Percentiles rank a stretch among this genome's conserved stretches.
Evolutionary conservation across 805 yeast genomes (phyloP).

Genomic region (Kodamaea sagamina): DNA sequence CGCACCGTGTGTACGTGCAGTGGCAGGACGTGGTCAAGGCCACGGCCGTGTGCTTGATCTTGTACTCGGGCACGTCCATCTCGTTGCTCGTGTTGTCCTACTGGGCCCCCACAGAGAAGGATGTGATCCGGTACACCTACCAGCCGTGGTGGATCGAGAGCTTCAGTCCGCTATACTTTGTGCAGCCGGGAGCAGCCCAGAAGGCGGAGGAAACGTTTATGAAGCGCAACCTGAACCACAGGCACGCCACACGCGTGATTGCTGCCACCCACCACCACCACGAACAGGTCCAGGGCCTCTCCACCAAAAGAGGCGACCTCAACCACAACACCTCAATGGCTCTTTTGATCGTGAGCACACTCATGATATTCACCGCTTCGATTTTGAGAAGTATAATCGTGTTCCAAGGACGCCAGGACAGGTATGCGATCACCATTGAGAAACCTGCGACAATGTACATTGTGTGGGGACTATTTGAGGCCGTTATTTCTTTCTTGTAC

Average conservation of each 20-base stretch:
- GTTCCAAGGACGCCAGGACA: constrained; percentile 12
- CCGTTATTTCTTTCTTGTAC: constrained; percentile 18
- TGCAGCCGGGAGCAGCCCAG: constrained; percentile 21
- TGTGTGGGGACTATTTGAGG: constrained; percentile 24
- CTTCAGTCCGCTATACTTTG: constrained; percentile 23
- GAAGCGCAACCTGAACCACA: constrained; percentile 22
- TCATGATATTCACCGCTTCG: constrained; percentile 17
- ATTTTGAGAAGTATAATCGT: constrained; percentile 13
- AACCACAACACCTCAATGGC: constrained; percentile 17
- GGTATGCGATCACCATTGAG: constrained; percentile 10
- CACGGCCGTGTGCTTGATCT: constrained; percentile 16
- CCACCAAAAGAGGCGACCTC: constrained; percentile 21
- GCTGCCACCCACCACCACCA: constrained; percentile 26
- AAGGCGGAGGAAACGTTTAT: constrained; percentile 23
- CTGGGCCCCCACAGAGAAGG: constrained; percentile 25
- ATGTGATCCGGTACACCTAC: constrained; percentile 23
- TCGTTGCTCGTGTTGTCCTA: constrained; percentile 21
- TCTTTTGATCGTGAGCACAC: constrained; percentile 14
- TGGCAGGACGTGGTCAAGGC: constrained; percentile 16
- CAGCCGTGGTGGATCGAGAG: constrained; percentile 29
- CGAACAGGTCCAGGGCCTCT: constrained; percentile 19
- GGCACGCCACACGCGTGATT: constrained; percentile 26
- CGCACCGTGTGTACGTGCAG: constrained; percentile 2
- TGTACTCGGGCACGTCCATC: constrained; percentile 19
- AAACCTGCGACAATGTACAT: constrained; percentile 19